Evolutionary conservation across 495 filamentous ascomycete species (phyloP).

Genomic region (Niebla homalea): DNA sequence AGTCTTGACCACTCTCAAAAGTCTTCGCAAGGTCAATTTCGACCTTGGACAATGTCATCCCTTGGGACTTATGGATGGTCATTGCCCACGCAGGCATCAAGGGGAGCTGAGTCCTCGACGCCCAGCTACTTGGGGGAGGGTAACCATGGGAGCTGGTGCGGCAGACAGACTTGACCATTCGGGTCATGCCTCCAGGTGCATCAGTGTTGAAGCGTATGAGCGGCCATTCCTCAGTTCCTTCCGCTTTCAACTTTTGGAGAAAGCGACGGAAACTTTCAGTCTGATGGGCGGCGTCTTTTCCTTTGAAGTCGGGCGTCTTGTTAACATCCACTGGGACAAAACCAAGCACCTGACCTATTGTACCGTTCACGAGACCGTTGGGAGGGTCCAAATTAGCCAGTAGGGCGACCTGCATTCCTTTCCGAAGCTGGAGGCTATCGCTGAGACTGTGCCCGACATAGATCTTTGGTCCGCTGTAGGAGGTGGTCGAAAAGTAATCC

Average conservation of each 20-base stretch:
- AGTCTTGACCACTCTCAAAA: conserved; percentile 88
- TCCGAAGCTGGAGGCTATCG: conserved; percentile 23
- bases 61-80: conserved; percentile 94
- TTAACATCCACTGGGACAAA: conserved; percentile 20
- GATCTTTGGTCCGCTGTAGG: no score
- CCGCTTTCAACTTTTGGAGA: not conserved
- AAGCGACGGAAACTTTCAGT: not conserved
- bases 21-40: conserved; percentile 84
- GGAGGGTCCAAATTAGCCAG: conserved; percentile 28
- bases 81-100: conserved; percentile 92
- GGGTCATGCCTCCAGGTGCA: conserved; percentile 5
- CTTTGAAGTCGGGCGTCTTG: conserved; percentile 3
- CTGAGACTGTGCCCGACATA: not conserved
- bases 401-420: conserved; percentile 32
- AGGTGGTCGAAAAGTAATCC: conserved; percentile 12
- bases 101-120: conserved; percentile 49
- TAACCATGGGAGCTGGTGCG: conserved; percentile 34
- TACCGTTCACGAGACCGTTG: conserved; percentile 34
- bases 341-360: conserved; percentile 31
- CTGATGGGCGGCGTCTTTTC: conserved; percentile 13
- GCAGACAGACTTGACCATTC: conserved; percentile 35
- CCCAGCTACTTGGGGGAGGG: conserved; percentile 18
- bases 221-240: conserved; percentile 2
- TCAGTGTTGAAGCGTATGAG: conserved; percentile 19
- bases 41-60: conserved; percentile 84